These are phyloP conservation scores for Colletotrichum phormii DNA, from an alignment of 2,329 filamentous ascomycete species.

Conservation along the genomic window DNA sequence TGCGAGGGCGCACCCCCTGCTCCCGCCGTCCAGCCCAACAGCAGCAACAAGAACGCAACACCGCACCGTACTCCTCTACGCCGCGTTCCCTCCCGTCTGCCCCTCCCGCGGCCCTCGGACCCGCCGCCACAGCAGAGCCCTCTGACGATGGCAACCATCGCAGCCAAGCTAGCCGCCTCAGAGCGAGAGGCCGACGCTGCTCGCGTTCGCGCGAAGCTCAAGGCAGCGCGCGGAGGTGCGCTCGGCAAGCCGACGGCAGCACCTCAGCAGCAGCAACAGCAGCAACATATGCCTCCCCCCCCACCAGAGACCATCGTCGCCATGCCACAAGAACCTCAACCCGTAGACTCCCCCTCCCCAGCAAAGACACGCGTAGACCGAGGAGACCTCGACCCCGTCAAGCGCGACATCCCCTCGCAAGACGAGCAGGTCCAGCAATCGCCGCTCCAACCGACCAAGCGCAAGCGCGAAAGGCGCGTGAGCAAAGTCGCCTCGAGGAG, in stretches of 20 bases:
- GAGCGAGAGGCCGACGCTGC: constrained; percentile 74
- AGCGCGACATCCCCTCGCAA: constrained; percentile 43
- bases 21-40: constrained; percentile 33
- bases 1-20: constrained; percentile 41
- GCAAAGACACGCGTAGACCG: constrained; percentile 26
- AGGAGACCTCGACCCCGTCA: constrained; percentile 50
- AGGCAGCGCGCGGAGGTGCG: constrained; percentile 57
- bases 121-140: constrained; percentile 64
- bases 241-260: constrained; percentile 44
- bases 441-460: constrained; percentile 48
- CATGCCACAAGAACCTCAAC: constrained; percentile 12
- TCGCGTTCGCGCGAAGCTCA: constrained; percentile 71
- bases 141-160: constrained; percentile 70
- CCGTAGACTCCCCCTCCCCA: not conserved
- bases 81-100: constrained; percentile 47
- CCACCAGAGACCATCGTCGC: constrained; percentile 22
- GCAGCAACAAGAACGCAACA: constrained; percentile 15
- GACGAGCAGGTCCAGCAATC: constrained; percentile 37
- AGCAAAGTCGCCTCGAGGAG: constrained; percentile 71
- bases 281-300: constrained; percentile 37
- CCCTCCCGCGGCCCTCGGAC: constrained; percentile 50
- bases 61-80: constrained; percentile 35
- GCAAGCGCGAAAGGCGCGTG: constrained; percentile 64
- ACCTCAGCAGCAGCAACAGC: constrained; percentile 44
- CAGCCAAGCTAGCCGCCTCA: constrained; percentile 72